Evolutionary conservation across 2,329 filamentous ascomycete species (phyloP).

Genomic region (Hirsutella thompsonii): DNA sequence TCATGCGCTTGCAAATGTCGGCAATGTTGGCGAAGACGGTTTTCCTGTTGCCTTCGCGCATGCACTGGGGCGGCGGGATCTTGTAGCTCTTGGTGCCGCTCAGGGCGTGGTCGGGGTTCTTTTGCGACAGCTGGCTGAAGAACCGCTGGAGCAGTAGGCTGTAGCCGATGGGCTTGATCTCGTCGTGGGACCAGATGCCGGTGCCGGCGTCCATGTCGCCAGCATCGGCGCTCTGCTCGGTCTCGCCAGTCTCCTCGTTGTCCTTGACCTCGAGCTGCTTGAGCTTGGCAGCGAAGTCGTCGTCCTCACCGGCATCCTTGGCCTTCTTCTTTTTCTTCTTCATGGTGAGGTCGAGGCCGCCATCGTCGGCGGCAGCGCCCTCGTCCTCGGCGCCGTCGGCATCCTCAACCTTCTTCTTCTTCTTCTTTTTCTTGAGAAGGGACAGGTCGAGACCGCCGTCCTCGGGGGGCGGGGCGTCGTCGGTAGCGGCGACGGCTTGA

Average conservation of each 20-base stretch:
- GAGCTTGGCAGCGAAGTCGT: constrained; percentile 47
- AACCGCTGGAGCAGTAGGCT: constrained; percentile 78
- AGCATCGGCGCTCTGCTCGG: constrained; percentile 35
- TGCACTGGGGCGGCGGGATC: constrained; percentile 95
- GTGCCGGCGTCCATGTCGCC: constrained; percentile 81
- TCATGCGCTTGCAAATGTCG: constrained; percentile 99
- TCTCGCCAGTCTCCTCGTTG: constrained; percentile 41
- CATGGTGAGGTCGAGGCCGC: constrained; percentile 45
- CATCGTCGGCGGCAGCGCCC: constrained; percentile 38
- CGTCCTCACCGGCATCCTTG: constrained; percentile 49
- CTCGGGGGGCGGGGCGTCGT: constrained; percentile 30
- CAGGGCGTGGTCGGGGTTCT: constrained; percentile 90
- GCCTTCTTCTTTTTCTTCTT: constrained; percentile 66
- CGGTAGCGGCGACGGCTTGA: constrained; percentile 26
- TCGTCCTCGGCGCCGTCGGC: constrained; percentile 34
- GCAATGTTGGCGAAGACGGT: constrained; percentile 99
- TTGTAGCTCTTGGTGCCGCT: constrained; percentile 92
- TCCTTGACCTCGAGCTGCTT: constrained; percentile 54
- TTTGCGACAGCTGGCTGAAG: constrained; percentile 86
- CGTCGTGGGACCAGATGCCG: constrained; percentile 79
- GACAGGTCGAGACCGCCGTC: constrained; percentile 44
- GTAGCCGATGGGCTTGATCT: constrained; percentile 69
- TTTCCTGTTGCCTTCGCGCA: constrained; percentile 99
- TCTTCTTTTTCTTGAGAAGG: constrained; percentile 81
- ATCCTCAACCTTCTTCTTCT: constrained; percentile 27